These are phyloP conservation scores for Thyridium curvatum DNA, from an alignment of 2,329 filamentous ascomycete genomes.

Conservation along the genomic window DNA sequence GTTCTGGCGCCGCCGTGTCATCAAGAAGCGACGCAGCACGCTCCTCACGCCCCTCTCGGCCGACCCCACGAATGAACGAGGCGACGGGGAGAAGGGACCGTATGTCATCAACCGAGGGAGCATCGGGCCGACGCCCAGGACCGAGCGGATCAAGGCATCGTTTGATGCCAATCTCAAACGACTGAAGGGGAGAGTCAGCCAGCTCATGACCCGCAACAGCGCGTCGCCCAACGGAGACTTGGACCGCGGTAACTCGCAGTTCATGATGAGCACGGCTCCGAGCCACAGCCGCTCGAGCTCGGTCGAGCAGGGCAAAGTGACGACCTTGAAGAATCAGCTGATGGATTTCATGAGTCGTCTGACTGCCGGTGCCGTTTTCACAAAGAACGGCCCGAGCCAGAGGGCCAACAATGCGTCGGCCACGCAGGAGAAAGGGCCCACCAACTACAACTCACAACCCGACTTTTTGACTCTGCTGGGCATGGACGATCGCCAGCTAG, in stretches of 20 bases:
- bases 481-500: conserved; percentile 34
- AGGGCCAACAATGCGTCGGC: background rate
- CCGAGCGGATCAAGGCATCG: conserved; percentile 32
- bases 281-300: conserved; percentile 30
- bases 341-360: no score
- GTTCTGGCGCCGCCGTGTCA: conserved; percentile 38
- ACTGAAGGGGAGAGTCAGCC: conserved; percentile 26
- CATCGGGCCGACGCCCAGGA: conserved; percentile 40
- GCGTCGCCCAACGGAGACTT: conserved; percentile 33
- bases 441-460: conserved; percentile 22
- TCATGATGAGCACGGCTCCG: conserved; percentile 26
- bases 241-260: conserved; percentile 48
- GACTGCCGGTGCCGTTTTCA: no score
- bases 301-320: background rate
- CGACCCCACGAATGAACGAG: conserved; percentile 12
- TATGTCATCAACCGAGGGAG: conserved; percentile 39
- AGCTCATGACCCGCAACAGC: conserved; percentile 20
- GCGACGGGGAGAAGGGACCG: conserved; percentile 5
- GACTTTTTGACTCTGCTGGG: conserved; percentile 36
- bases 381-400: background rate
- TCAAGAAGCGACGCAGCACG: conserved; percentile 38
- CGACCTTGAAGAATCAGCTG: background rate
- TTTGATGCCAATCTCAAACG: conserved; percentile 27
- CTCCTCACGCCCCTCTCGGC: conserved; percentile 41
- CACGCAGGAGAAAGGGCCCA: conserved; percentile 6